Evolutionary conservation across 495 filamentous ascomycete genomes (phyloP).

Genomic region (Penicillium verhagenii): DNA sequence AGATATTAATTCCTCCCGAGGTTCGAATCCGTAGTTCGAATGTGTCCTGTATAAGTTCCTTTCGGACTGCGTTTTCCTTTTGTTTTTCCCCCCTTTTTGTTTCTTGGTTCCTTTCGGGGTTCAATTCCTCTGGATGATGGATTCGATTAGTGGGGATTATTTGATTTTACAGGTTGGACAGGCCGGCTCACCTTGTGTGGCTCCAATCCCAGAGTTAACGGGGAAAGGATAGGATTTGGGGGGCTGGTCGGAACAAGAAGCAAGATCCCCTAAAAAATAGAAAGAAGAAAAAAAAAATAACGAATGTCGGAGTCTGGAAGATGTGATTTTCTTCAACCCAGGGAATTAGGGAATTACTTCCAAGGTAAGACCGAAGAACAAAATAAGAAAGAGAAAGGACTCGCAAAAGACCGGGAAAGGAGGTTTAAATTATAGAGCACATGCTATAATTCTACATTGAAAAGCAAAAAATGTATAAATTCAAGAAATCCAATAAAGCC

Average conservation of each 20-base stretch:
- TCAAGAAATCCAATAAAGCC: no score
- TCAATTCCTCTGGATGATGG: background rate
- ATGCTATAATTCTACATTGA: constrained; percentile 1
- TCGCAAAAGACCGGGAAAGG: background rate
- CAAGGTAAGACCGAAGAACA: constrained; percentile 17
- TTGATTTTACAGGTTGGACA: background rate
- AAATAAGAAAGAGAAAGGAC: constrained; percentile 8
- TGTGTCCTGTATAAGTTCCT: no score
- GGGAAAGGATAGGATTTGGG: background rate
- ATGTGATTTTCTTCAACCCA: constrained; percentile 25
- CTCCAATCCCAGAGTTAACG: constrained; percentile 4
- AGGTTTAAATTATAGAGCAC: constrained; percentile 2
- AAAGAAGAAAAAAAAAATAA: constrained; percentile 15
- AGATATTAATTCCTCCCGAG: background rate
- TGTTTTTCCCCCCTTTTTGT: no score
- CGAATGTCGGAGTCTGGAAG: constrained; percentile 19
- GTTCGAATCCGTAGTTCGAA: no score
- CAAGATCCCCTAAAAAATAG: no score
- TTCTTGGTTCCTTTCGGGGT: background rate
- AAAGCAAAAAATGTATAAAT: background rate
- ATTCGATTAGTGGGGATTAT: background rate
- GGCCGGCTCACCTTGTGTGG: background rate
- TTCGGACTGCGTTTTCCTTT: no score
- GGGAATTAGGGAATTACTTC: constrained; percentile 12
- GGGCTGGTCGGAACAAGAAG: constrained; percentile 21